These are phyloP conservation scores for Conoideocrella luteorostrata DNA, from an alignment of 2,329 filamentous ascomycete genomes.

Conservation along the genomic window DNA sequence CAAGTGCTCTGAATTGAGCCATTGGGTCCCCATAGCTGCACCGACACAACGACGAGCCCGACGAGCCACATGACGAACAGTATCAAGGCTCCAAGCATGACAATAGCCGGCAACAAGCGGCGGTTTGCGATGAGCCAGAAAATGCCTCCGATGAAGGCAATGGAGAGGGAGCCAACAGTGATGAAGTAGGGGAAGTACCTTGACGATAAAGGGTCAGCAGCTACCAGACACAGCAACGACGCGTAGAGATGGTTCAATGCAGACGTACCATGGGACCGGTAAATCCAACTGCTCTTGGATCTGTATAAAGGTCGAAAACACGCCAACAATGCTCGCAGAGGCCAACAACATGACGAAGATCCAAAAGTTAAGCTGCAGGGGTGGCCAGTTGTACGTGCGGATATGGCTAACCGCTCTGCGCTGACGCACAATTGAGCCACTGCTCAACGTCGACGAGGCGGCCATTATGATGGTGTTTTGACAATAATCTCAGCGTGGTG, in stretches of 20 bases:
- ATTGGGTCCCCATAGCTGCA: conserved; percentile 57
- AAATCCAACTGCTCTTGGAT: conserved; percentile 50
- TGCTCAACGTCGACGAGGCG: conserved; percentile 16
- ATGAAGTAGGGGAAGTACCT: conserved; percentile 66
- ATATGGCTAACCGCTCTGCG: conserved; percentile 37
- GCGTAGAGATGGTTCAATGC: background rate
- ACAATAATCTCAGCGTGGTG: too few species aligned
- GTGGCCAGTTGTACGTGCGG: conserved; percentile 62
- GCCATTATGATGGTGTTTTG: conserved; percentile 5
- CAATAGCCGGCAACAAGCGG: conserved; percentile 54
- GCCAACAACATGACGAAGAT: conserved; percentile 59
- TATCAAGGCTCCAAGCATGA: conserved; percentile 59
- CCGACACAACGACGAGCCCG: conserved; percentile 53
- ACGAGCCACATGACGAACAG: conserved; percentile 64
- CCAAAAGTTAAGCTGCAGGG: conserved; percentile 61
- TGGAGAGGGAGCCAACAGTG: conserved; percentile 50
- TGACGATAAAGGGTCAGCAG: too few species aligned
- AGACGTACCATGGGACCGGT: conserved; percentile 51
- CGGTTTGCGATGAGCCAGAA: conserved; percentile 57
- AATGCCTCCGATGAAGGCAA: conserved; percentile 60
- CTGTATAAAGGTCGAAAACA: conserved; percentile 54
- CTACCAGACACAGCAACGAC: too few species aligned
- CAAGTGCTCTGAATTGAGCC: conserved; percentile 56
- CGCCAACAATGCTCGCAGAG: conserved; percentile 52
- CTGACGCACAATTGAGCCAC: conserved; percentile 37